phyloP scores from a whole-genome alignment of 2,329 filamentous ascomycete species.

The Sporothrix humicola region DNA sequence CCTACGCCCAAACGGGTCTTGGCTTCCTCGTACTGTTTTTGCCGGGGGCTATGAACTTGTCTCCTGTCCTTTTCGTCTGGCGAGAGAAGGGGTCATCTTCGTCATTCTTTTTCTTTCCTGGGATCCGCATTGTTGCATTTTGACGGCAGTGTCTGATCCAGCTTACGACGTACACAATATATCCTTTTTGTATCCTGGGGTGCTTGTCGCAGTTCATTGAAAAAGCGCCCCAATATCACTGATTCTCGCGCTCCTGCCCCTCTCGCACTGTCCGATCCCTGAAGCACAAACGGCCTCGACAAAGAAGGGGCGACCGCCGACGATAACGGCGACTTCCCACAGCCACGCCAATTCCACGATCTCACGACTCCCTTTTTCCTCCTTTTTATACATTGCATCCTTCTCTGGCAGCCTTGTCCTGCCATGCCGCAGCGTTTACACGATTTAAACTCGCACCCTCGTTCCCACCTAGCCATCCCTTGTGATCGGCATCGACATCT shows the following conservation, averaged over 20 bases:
- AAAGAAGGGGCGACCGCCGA: slow-evolving; percentile 14
- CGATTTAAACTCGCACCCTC: not conserved
- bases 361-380: not conserved
- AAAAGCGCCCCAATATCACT: slow-evolving; percentile 16
- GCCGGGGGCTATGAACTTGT: slow-evolving; percentile 9
- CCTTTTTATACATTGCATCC: too few species aligned
- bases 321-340: not conserved
- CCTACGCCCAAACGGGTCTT: slow-evolving; percentile 10
- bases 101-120: not conserved
- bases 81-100: not conserved
- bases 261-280: slow-evolving; percentile 23
- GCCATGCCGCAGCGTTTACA: slow-evolving; percentile 25
- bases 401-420: slow-evolving; percentile 1
- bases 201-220: not conserved
- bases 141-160: not conserved
- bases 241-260: slow-evolving; percentile 22
- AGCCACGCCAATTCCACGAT: not conserved
- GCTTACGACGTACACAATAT: not conserved
- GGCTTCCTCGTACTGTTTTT: slow-evolving; percentile 10
- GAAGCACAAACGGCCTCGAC: not conserved
- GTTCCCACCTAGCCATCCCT: slow-evolving; percentile 13
- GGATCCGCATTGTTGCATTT: not conserved
- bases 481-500: not conserved
- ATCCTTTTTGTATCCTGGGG: not conserved
- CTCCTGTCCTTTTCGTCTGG: slow-evolving; percentile 15